Base-by-base conservation (phyloP, 2,329 filamentous ascomycete species). In the Alternaria brassicae region DNA sequence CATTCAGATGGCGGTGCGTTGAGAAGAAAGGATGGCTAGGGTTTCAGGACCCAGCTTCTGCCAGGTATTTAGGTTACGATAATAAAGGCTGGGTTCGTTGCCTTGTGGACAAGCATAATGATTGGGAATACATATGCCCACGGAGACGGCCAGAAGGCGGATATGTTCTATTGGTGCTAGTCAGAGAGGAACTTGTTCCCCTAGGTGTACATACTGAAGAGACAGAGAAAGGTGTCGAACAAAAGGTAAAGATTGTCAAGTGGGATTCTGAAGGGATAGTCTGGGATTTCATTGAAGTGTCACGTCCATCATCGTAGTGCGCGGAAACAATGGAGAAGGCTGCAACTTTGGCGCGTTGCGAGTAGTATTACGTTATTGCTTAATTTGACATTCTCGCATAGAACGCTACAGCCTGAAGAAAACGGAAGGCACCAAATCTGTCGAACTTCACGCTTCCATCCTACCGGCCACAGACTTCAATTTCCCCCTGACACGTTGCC, bases 11-110 rank as follows among this genome's bases (percentile, higher is more conserved):
- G 79, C 50, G 60, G 19, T 81, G 79, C 50, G 70, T 77, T 15
- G 77, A 80, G 34, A 71, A 63, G 27, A 67, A 76, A 5, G 75
- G 78, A 2, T 80, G 77, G 76, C 60, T 80, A 0, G 79, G 79
- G 0, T 81, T 81, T 50, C 68, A 67, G 21, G 78, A 79, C 58
- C 68, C 67, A 17, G 68, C 73, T 3, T 77, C 76, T 23, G 66
- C 62, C 10, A 23, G 21, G 13, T 56, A 30, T 21, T 32, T 65
- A 9, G 57, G 57, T 21, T 60, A 48, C 34, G 17, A 60, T 34
- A 12, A 56, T 34, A 53, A 53, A 2, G 58, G 36, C 6, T 19
- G 28, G 19, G 12, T 53, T 13, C 28, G 36, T 19, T 57, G 36
- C 36, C 36, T 53, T 56, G 42, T n/a, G 42, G n/a, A 36, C 3